These are phyloP conservation scores for Termitomyces sp. DNA, from an alignment of 768 basidiomycete genomes.

Conservation along the genomic window DNA sequence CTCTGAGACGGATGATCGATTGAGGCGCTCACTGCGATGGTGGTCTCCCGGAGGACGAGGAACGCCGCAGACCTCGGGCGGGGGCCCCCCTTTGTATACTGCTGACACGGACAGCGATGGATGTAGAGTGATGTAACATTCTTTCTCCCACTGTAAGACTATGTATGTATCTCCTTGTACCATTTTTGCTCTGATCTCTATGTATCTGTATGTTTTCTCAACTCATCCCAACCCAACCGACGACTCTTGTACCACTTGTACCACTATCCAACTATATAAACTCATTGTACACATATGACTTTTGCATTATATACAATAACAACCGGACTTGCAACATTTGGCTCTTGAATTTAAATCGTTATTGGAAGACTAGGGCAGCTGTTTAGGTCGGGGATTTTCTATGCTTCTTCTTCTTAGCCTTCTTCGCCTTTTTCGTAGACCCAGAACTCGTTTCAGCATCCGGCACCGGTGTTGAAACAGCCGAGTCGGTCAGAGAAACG, in stretches of 20 bases:
- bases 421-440: constrained; percentile 22
- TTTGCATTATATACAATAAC: constrained; percentile 1
- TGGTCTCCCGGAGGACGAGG: constrained; percentile 49
- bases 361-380: background rate
- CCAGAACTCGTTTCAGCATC: constrained; percentile 2
- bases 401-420: constrained; percentile 29
- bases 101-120: constrained; percentile 49
- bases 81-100: constrained; percentile 41
- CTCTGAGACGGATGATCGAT: constrained; percentile 22
- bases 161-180: constrained; percentile 6
- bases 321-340: background rate
- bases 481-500: constrained; percentile 2
- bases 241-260: background rate
- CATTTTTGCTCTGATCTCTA: constrained; percentile 11
- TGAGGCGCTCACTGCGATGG: constrained; percentile 32
- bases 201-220: background rate
- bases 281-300: constrained; percentile 1
- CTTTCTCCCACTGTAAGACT: background rate
- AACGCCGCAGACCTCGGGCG: constrained; percentile 28
- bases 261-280: background rate
- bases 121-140: constrained; percentile 61
- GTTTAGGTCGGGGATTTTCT: constrained; percentile 17
- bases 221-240: background rate
- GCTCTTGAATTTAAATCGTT: background rate
- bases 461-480: constrained; percentile 4